These are phyloP conservation scores for Podospora conica DNA, from an alignment of 495 filamentous ascomycete species.

Conservation along the genomic window DNA sequence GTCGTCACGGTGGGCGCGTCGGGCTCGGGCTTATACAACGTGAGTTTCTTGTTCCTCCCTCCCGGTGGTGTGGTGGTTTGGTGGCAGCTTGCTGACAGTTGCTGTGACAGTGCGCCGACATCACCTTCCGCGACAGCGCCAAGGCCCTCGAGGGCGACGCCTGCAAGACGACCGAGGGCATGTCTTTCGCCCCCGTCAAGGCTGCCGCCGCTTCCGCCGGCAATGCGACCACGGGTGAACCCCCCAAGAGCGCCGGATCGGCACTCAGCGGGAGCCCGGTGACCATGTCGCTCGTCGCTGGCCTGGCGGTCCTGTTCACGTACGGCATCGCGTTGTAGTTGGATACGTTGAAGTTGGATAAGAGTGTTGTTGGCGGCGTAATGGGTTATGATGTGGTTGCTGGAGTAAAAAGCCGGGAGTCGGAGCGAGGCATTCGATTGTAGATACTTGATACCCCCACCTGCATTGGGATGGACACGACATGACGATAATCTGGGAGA, in stretches of 20 bases:
- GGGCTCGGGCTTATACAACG: slow-evolving; percentile 55
- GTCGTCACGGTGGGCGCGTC: slow-evolving; percentile 46
- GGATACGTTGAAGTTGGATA: too few relatives aligned
- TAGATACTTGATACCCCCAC: background rate
- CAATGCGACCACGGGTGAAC: background rate
- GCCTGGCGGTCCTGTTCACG: slow-evolving; percentile 49
- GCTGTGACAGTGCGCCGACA: slow-evolving; percentile 53
- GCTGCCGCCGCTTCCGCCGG: slow-evolving; percentile 1
- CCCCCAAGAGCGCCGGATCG: slow-evolving; percentile 12
- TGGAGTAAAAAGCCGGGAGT: background rate
- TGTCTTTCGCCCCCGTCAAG: slow-evolving; percentile 19
- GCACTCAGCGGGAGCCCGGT: slow-evolving; percentile 21
- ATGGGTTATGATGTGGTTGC: background rate
- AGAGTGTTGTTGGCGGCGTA: background rate
- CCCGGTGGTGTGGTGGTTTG: background rate
- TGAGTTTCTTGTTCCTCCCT: slow-evolving; percentile 28
- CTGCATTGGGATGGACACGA: background rate
- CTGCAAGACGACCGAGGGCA: slow-evolving; percentile 42
- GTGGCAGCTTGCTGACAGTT: background rate
- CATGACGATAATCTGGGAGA: background rate
- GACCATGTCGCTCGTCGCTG: slow-evolving; percentile 47
- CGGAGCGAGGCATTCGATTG: background rate
- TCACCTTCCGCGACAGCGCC: slow-evolving; percentile 48
- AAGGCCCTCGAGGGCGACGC: slow-evolving; percentile 29
- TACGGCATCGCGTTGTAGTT: slow-evolving; percentile 19